A percentile compares a stretch with the other conserved stretches of the same genome.
These are phyloP conservation scores for Flaveria bidentis DNA, from an alignment of 129 eudicot genomes.

Conservation along the genomic window DNA sequence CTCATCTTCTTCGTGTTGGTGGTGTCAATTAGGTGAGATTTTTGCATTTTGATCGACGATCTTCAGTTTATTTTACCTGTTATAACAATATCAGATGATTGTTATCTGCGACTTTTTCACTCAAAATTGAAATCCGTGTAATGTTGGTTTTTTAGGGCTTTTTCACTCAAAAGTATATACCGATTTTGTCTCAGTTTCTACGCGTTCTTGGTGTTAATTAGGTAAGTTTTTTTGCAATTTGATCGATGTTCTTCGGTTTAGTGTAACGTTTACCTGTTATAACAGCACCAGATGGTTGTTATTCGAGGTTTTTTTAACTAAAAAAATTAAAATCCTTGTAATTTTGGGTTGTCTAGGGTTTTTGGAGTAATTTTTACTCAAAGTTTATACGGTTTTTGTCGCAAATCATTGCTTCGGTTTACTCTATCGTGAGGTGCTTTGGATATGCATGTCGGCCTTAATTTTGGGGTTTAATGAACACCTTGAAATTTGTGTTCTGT, in stretches of 20 bases:
- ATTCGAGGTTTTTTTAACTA: background rate
- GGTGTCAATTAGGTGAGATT: conserved; percentile 13
- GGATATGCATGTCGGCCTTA: background rate
- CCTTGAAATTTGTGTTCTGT: no score
- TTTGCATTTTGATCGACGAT: background rate
- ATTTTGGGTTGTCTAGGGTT: conserved; percentile 5
- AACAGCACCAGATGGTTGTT: background rate
- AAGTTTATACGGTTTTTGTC: background rate
- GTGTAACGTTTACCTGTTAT: background rate
- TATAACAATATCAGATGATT: background rate
- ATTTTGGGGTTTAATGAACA: background rate
- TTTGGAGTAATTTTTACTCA: conserved; percentile 1
- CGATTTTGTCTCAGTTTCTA: no score
- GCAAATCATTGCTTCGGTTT: background rate
- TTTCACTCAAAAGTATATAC: background rate
- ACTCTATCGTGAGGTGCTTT: background rate
- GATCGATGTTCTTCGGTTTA: background rate
- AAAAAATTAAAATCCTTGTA: conserved; percentile 8
- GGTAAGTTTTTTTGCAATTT: background rate
- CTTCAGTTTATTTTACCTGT: background rate
- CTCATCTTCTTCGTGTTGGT: no score
- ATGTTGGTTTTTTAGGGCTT: conserved; percentile 11
- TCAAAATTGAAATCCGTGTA: conserved; percentile 3
- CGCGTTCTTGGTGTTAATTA: no score
- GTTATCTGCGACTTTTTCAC: background rate